phyloP scores from a whole-genome alignment of 2,329 filamentous ascomycete genomes.

The Zasmidium angulare region DNA sequence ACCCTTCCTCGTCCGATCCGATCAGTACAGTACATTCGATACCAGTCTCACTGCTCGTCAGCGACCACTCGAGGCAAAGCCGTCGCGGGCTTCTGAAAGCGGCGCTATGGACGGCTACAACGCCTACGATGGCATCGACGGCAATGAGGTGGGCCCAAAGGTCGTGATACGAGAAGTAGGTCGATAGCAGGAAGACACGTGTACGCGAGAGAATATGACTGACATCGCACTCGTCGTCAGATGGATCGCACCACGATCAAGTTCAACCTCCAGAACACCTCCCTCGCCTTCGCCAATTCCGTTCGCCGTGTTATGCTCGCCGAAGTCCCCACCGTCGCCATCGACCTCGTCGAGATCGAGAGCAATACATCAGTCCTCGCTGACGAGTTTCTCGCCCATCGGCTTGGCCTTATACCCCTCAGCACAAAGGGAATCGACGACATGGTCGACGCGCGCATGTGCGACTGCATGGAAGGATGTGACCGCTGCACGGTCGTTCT shows the following conservation, averaged over 20 bases:
- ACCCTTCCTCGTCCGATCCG: not conserved
- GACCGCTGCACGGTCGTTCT: slow-evolving; percentile 86
- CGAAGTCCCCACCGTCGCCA: slow-evolving; percentile 90
- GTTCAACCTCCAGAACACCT: slow-evolving; percentile 86
- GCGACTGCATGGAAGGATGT: slow-evolving; percentile 94
- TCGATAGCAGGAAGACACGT: slow-evolving; percentile 3
- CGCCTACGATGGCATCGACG: slow-evolving; percentile 22
- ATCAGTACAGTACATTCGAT: not conserved
- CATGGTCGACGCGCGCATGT: slow-evolving; percentile 86
- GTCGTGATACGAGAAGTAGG: slow-evolving; percentile 49
- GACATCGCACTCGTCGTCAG: slow-evolving; percentile 46
- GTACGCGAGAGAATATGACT: slow-evolving; percentile 4
- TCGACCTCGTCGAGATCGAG: slow-evolving; percentile 91
- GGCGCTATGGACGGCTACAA: slow-evolving; percentile 21
- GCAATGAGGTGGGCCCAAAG: slow-evolving; percentile 26
- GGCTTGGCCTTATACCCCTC: slow-evolving; percentile 85
- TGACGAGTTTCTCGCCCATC: slow-evolving; percentile 93
- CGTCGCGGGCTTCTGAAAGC: not conserved
- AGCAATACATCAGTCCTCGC: slow-evolving; percentile 93
- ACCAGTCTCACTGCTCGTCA: not conserved
- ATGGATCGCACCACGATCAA: slow-evolving; percentile 73
- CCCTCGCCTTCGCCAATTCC: slow-evolving; percentile 89
- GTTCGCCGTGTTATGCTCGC: slow-evolving; percentile 87
- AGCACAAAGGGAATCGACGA: slow-evolving; percentile 79
- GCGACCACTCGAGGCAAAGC: not conserved